Evolutionary conservation across 352 stramenopile species (phyloP), one percentile per base, ranked within the genome.

Genomic region (Globisporangium alternatum): DNA sequence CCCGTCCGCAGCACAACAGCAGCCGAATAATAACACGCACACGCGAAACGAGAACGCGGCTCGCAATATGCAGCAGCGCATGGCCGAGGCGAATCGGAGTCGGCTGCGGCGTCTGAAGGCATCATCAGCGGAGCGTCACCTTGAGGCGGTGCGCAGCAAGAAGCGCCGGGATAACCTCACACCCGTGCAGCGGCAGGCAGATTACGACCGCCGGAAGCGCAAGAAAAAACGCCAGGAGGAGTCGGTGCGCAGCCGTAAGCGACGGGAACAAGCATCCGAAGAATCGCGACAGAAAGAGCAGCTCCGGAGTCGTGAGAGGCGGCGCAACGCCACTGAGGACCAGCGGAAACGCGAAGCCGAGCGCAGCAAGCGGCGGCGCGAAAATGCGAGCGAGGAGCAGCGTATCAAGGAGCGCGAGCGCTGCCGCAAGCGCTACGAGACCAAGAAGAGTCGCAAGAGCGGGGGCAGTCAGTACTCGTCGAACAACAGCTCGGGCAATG

Each of bases 341-440:
- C 83, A 92, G 62, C 75, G 80, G 6, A 58, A 78, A 54, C 70
- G 77, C n/a, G 83, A 92, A 49, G 83, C 83, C 0, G 67, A 87
- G 51, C 70, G 83, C 0, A 90, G 81, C 64, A 77, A 78, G 12
- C 62, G 68, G 37, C 74, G 83, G 22, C 76, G 83, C 2, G 67
- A 86, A 28, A 86, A 85, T 53, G 80, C 81, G 2, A 86, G 81
- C 1, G 78, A 92, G 28, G 78, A 84, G 17, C 83, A 92, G 47
- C 76, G 77, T 33, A 6, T 75, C 2, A 77, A 76, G 22, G 83
- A 92, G 56, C 80, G 80, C 5, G 83, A 92, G 53, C 83, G 83
- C 7, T 92, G 81, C 58, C 78, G 80, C 0, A 76, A 74, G 45
- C 79, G 83, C 12, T 92, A 92, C 53, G 81, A 92, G 41, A 37